Evolutionary conservation across 1,284 basidiomycete genomes (phyloP), one percentile per base, ranked within the genome.

Genomic region (Leccinum fallax): DNA sequence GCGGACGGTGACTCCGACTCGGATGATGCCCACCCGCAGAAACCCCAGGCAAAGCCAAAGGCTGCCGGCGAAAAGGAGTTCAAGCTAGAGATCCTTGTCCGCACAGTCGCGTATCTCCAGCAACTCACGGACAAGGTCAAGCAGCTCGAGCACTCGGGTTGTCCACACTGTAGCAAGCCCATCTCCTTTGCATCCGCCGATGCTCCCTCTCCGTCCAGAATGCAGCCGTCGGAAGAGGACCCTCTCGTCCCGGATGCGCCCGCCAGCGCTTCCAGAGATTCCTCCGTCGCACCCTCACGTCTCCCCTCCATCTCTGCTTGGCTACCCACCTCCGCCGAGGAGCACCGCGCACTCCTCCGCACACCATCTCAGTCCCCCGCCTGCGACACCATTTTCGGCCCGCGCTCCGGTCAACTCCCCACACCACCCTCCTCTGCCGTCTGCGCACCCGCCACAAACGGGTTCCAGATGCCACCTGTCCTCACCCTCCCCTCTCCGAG

Each of bases 41-140:
- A 69, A 55, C 58, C 59, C 7, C 62, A 65, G 32, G 66, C 69
- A 8, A 81, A 80, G 53, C 76, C 79, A 65, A 80, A 78, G 63
- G 77, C 80, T 59, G 71, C 80, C 55, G 84, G 85, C 66, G 85
- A 89, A 67, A 87, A 86, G 68, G 90, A 92, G 71, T 90, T 92
- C 79, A 93, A 93, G 74, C 81, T 93, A 48, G 91, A 93, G 74
- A 87, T 93, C 34, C 81, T 93, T 57, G 84, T 89, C 63, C 81
- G 88, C 69, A 89, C 89, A 0, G 90, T 92, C 8, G 71, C 83
- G 2, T 90, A 85, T 72, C 82, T 92, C 70, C 82, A 89, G 76
- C 83, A 87, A 60, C 79, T 92, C 30, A 76, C 88, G 11, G 76
- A 78, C 52, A 80, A 76, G 60, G 81, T 89, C 36, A 71, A 74